A percentile compares a stretch with the other conserved stretches of the same genome.
Conservation (phyloP, 2,329 filamentous ascomycete genomes). For the Didymella segeticola region DNA sequence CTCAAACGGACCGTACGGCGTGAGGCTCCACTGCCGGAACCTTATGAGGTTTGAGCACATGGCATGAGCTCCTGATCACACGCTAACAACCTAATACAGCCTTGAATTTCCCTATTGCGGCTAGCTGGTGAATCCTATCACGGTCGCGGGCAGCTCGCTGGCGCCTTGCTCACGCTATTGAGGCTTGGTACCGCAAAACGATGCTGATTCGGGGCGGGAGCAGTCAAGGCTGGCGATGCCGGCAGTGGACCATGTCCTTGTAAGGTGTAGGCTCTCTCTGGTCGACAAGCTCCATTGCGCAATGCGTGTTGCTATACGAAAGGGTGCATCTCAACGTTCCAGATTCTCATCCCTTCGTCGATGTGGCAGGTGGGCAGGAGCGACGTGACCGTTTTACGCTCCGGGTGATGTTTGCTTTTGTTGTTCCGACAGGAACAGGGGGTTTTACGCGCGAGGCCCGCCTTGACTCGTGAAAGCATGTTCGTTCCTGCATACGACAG, state of each 20-base stretch:
- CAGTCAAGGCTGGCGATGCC: conserved; percentile 7
- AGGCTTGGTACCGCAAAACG: conserved; percentile 5
- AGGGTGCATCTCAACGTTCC: neutral
- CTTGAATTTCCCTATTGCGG: conserved; percentile 2
- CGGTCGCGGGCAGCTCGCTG: conserved; percentile 4
- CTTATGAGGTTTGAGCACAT: conserved; percentile 22
- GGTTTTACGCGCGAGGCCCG: neutral
- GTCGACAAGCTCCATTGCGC: neutral
- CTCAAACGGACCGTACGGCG: conserved; percentile 11
- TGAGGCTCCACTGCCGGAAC: conserved; percentile 13
- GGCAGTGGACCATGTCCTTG: neutral
- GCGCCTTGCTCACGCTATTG: conserved; percentile 15
- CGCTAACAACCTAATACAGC: conserved; percentile 24
- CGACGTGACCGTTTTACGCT: neutral
- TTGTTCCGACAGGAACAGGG: conserved; percentile 5
- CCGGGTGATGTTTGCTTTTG: conserved; percentile 6
- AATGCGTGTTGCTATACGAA: neutral
- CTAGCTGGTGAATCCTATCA: conserved; percentile 18
- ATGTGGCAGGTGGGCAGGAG: neutral
- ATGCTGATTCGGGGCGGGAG: conserved; percentile 19
- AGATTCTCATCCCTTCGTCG: neutral
- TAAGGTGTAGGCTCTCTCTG: neutral
- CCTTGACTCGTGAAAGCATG: conserved; percentile 7
- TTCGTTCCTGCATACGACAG: conserved; percentile 16
- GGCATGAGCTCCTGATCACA: conserved; percentile 27